phyloP scores from a whole-genome alignment of 805 yeast species.

The Suhomyces emberorum region DNA sequence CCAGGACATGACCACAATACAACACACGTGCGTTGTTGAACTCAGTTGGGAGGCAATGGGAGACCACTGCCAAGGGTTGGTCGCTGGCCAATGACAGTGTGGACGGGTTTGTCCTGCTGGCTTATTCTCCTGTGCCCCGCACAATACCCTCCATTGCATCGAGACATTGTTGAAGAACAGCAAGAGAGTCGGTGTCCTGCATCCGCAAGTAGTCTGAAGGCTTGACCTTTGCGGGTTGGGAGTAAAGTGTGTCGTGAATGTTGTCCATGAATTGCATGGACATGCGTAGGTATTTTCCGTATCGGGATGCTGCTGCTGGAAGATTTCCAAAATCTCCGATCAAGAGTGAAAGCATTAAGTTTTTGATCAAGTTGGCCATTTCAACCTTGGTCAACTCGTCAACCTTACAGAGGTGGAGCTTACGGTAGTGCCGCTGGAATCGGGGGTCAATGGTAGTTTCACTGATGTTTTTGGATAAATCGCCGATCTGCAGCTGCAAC shows the following conservation, averaged over 20 bases:
- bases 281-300: conserved; percentile 25
- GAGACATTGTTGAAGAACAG: conserved; percentile 21
- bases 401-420: conserved; percentile 26
- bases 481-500: conserved; percentile 11
- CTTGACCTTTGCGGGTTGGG: conserved; percentile 12
- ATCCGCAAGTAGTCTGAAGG: conserved; percentile 29
- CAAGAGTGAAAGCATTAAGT: conserved; percentile 31
- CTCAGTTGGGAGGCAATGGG: no score
- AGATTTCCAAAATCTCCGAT: conserved; percentile 29
- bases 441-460: conserved; percentile 15
- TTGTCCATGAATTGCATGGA: conserved; percentile 29
- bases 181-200: conserved; percentile 10
- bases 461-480: conserved; percentile 12
- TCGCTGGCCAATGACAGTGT: no score
- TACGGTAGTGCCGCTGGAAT: conserved; percentile 23
- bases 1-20: no score
- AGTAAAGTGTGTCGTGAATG: conserved; percentile 27
- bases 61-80: no score
- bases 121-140: neutral
- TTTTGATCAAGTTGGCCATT: conserved; percentile 30
- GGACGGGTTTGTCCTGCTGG: no score
- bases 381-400: conserved; percentile 27
- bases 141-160: conserved; percentile 20
- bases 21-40: no score
- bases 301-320: conserved; percentile 23